phyloP scores from a whole-genome alignment of 2,329 filamentous ascomycete species.

The Arthrobotrys sphaeroides region DNA sequence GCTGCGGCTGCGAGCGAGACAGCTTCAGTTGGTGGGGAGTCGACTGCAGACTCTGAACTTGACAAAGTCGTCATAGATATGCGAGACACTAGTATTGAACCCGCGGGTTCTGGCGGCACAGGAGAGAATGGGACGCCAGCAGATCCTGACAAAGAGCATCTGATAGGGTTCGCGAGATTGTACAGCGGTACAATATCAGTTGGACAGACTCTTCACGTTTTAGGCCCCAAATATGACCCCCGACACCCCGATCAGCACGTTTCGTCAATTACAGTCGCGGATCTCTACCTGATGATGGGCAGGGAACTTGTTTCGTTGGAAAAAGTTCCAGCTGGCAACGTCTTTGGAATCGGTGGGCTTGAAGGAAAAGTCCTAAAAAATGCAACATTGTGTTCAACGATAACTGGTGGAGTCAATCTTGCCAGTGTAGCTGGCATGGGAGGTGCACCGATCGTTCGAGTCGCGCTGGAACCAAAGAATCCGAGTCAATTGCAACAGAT shows the following conservation, averaged over 20 bases:
- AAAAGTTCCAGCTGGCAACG: slow-evolving; percentile 88
- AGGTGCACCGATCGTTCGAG: slow-evolving; percentile 90
- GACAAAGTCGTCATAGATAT: slow-evolving; percentile 35
- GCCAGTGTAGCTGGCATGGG: slow-evolving; percentile 80
- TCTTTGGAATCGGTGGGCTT: slow-evolving; percentile 92
- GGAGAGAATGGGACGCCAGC: slow-evolving; percentile 63
- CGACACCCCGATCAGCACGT: slow-evolving; percentile 68
- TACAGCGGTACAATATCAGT: slow-evolving; percentile 91
- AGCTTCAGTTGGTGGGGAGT: slow-evolving; percentile 19
- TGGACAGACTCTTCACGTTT: slow-evolving; percentile 88
- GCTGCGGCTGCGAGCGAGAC: slow-evolving; percentile 59
- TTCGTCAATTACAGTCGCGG: slow-evolving; percentile 82
- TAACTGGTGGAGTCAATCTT: slow-evolving; percentile 87
- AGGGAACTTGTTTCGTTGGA: slow-evolving; percentile 82
- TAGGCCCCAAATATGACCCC: slow-evolving; percentile 92
- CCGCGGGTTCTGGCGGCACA: slow-evolving; percentile 51
- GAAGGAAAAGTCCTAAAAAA: slow-evolving; percentile 95
- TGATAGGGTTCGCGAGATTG: slow-evolving; percentile 92
- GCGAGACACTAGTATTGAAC: slow-evolving; percentile 11
- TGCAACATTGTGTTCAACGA: slow-evolving; percentile 86
- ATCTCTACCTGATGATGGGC: slow-evolving; percentile 95
- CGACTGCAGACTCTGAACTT: slow-evolving; percentile 21
- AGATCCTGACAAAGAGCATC: slow-evolving; percentile 78
- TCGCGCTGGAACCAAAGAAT: slow-evolving; percentile 91
- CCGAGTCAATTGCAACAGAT: slow-evolving; percentile 93